Evolutionary conservation across 108 stramenopile genomes (phyloP).

Genomic region (Cyclotella baltica): DNA sequence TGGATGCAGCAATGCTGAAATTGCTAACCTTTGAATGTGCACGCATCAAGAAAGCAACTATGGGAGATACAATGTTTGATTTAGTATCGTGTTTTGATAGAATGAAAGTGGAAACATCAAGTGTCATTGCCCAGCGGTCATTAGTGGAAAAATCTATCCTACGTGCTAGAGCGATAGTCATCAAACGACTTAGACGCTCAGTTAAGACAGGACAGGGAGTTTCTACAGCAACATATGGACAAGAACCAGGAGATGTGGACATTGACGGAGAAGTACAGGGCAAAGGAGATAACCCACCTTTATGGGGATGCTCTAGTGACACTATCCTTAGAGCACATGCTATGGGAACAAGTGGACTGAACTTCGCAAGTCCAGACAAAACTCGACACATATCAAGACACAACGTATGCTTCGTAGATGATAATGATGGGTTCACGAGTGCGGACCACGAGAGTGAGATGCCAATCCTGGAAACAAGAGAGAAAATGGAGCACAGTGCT

Average conservation of each 20-base stretch:
- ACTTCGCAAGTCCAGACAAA: not conserved
- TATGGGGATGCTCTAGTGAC: not conserved
- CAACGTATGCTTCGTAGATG: not conserved
- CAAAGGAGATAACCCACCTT: not conserved
- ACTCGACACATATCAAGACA: not conserved
- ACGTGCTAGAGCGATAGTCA: not conserved
- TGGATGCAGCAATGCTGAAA: not conserved
- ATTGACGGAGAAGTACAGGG: not conserved
- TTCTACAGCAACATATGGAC: not conserved
- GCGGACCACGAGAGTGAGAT: not conserved
- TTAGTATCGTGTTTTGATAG: not conserved
- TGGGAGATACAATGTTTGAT: not conserved
- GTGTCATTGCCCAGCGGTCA: not conserved
- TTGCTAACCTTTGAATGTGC: not conserved
- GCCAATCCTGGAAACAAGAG: not conserved
- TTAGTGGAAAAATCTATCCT: not conserved
- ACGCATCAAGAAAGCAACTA: not conserved
- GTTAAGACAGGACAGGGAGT: not conserved
- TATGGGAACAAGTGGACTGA: not conserved
- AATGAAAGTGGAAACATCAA: not conserved
- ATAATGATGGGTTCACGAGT: not conserved
- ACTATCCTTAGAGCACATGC: not conserved
- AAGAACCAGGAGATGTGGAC: not conserved
- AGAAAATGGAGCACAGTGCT: not conserved
- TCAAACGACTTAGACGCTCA: not conserved